These are phyloP conservation scores for Tripterygium wilfordii DNA, from an alignment of 177 flowering plant species.

Conservation along the genomic window DNA sequence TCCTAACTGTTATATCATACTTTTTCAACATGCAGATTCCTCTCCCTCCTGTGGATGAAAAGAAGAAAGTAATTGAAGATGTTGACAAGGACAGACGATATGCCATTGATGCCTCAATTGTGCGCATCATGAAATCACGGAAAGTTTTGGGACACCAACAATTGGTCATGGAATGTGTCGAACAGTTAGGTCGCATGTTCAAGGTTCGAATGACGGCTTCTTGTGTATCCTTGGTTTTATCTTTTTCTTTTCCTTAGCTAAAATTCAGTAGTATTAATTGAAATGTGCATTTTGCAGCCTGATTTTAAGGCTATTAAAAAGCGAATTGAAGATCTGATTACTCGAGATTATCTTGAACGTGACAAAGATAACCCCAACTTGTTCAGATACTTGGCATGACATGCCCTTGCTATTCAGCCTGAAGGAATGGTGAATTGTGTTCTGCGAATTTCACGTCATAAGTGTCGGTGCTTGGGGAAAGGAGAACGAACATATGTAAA, in stretches of 20 bases:
- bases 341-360: constrained; percentile 85
- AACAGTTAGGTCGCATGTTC: constrained; percentile 37
- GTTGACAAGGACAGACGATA: constrained; percentile 90
- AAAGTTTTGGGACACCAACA: constrained; percentile 86
- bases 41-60: constrained; percentile 91
- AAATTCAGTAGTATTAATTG: not conserved
- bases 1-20: no score
- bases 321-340: constrained; percentile 86
- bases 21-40: constrained; percentile 58
- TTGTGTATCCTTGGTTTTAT: not conserved
- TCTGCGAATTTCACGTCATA: constrained; percentile 11
- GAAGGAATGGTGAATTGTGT: not conserved
- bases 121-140: constrained; percentile 93
- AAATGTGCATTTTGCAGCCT: constrained; percentile 47
- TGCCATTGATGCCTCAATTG: constrained; percentile 93
- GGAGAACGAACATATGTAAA: constrained; percentile 5
- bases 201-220: constrained; percentile 41
- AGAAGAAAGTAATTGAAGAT: constrained; percentile 88
- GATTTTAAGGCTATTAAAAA: constrained; percentile 89
- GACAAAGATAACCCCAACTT: constrained; percentile 31
- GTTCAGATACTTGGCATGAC: constrained; percentile 4
- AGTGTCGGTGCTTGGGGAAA: constrained; percentile 5
- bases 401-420: constrained; percentile 3
- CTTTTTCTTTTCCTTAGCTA: not conserved
- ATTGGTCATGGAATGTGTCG: constrained; percentile 81